Evolutionary conservation across 1,284 basidiomycete species (phyloP), one percentile per base, ranked within the genome.

Genomic region (Takashimella tepidaria): DNA sequence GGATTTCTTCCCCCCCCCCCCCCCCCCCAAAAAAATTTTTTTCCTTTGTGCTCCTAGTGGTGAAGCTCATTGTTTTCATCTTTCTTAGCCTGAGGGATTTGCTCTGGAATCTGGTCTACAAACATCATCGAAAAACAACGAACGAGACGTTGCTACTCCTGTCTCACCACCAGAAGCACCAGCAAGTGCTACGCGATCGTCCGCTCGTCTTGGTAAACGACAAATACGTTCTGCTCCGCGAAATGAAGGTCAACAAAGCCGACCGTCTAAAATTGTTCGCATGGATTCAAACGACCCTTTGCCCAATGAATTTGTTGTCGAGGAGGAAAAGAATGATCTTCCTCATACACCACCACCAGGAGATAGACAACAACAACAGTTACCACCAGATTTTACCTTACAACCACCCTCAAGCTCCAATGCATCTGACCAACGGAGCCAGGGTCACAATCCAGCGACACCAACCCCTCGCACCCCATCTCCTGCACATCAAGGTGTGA

Each of bases 401-500:
- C 31, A 37, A 37, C 31, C 31, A 8, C 31, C 31, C 16, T 37
- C 31, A 37, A 37, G 31, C 31, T 37, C 31, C 8, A 37, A 37
- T 37, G 31, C 31, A 16, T 37, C 31, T 16, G n/a, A n/a, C n/a
- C n/a, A n/a, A n/a, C n/a, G n/a, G n/a, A n/a, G n/a, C n/a, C n/a
- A n/a, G n/a, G 31, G 31, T 16, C 31, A 16, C 31, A 16, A 16
- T 8, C 31, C 31, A 16, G 31, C 8, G 31, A 37, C 31, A 16
- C 31, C 31, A 16, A 37, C 31, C 31, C 67, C 67, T 1, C 58
- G 60, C 41, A 70, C 68, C 8, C 68, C 68, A 5, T 60, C 61
- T 2, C 68, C 68, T 4, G 60, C 60, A 5, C 62, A 66, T 43
- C 68, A 68, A 43, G 66, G 66, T 16, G 41, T 51, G 10, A 46